Evolutionary conservation across 2,329 filamentous ascomycete genomes (phyloP).

Genomic region (Rutstroemia sp.): DNA sequence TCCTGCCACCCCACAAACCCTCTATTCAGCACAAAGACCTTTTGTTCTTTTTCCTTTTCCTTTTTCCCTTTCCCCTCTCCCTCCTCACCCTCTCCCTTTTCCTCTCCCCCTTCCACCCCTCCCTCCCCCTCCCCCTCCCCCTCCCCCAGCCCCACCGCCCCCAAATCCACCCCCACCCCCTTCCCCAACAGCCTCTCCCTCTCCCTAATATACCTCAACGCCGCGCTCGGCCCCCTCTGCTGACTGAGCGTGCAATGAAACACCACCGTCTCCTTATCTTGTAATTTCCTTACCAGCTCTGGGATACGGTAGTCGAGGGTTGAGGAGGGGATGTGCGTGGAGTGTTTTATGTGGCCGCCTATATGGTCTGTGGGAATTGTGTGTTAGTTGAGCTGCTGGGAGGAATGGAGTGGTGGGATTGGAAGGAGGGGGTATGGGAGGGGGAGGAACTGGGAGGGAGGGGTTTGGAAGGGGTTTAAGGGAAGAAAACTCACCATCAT

Average conservation of each 20-base stretch:
- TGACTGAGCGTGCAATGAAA: conserved; percentile 95
- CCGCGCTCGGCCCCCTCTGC: conserved; percentile 79
- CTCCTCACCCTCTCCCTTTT: conserved; percentile 26
- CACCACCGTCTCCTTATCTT: conserved; percentile 73
- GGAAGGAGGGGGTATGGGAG: not conserved
- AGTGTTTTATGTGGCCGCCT: conserved; percentile 79
- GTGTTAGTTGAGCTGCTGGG: not conserved
- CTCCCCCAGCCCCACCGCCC: conserved; percentile 16
- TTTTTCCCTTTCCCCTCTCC: conserved; percentile 17
- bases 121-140: conserved; percentile 17
- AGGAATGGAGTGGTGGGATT: not conserved
- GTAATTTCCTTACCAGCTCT: conserved; percentile 70
- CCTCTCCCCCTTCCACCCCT: conserved; percentile 27
- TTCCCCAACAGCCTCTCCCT: conserved; percentile 42
- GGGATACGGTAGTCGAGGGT: conserved; percentile 71
- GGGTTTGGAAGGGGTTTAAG: too few species aligned
- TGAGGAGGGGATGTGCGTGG: conserved; percentile 65
- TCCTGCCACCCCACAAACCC: conserved; percentile 92
- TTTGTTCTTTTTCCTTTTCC: conserved; percentile 44
- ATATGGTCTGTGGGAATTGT: conserved; percentile 88
- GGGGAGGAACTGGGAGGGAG: too few species aligned
- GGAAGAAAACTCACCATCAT: conserved; percentile 49
- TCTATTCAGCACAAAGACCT: conserved; percentile 71
- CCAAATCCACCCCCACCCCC: conserved; percentile 17
- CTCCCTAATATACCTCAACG: conserved; percentile 70